These are phyloP conservation scores for Entomortierella lignicola DNA, from an alignment of 192 early-diverging fungal genomes.

Conservation along the genomic window DNA sequence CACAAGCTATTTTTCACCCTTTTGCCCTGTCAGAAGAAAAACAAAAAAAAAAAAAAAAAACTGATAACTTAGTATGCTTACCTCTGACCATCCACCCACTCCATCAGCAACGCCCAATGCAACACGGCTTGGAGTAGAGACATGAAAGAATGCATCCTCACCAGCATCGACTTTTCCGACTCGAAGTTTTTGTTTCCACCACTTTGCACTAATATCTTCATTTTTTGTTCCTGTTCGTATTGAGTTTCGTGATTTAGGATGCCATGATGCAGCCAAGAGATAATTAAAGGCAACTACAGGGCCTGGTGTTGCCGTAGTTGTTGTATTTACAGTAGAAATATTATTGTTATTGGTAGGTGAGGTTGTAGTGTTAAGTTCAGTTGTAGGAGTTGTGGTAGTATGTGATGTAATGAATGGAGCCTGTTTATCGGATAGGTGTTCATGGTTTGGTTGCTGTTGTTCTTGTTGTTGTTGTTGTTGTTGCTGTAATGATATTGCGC, in stretches of 20 bases:
- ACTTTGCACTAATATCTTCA: constrained; percentile 11
- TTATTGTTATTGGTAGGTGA: constrained; percentile 6
- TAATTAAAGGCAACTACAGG: constrained; percentile 44
- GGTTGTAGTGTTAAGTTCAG: neutral
- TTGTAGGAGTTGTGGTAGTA: neutral
- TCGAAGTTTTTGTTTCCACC: constrained; percentile 59
- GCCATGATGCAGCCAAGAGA: constrained; percentile 48
- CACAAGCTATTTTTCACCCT: no score
- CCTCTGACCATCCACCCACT: constrained; percentile 70
- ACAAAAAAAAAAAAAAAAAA: no score
- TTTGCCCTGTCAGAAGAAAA: no score
- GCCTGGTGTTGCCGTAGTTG: constrained; percentile 1
- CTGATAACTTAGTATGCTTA: constrained; percentile 8
- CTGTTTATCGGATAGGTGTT: constrained; percentile 4
- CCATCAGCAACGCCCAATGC: constrained; percentile 69
- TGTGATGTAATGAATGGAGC: neutral
- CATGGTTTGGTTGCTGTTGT: constrained; percentile 10
- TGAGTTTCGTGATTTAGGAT: constrained; percentile 38
- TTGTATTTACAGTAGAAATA: neutral
- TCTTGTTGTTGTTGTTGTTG: constrained; percentile 18
- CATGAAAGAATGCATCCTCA: constrained; percentile 71
- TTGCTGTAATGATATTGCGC: constrained; percentile 26
- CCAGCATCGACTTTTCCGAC: constrained; percentile 65
- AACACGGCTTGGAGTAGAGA: constrained; percentile 59
- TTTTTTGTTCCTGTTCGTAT: constrained; percentile 7